Evolutionary conservation across 106 monocot species (phyloP).

Genomic region (Agapanthus africanus): DNA sequence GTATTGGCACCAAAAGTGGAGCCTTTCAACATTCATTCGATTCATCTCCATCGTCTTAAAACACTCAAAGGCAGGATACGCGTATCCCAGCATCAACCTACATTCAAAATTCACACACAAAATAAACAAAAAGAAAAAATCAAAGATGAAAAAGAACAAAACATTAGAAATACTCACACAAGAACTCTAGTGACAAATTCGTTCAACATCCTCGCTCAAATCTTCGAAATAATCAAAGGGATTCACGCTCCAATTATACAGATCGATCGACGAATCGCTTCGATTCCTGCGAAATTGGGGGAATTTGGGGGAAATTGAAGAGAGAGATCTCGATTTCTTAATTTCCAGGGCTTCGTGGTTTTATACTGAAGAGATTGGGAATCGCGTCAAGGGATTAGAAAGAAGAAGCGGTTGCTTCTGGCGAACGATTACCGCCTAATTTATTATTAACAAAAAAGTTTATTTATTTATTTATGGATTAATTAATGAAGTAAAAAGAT

Average conservation of each 20-base stretch:
- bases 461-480: too few species aligned
- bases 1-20: slow-evolving; percentile 84
- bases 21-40: slow-evolving; percentile 22
- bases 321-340: background rate
- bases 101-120: slow-evolving; percentile 2
- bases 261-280: too few species aligned
- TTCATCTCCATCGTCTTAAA: slow-evolving; percentile 62
- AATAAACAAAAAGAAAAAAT: background rate
- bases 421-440: slow-evolving; percentile 8
- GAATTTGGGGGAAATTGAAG: too few species aligned
- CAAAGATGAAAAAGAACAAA: background rate
- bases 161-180: background rate
- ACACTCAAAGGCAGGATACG: slow-evolving; percentile 75
- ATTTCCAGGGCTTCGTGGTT: background rate
- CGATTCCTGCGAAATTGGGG: too few species aligned
- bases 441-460: background rate
- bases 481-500: too few species aligned
- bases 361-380: background rate
- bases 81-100: slow-evolving; percentile 72
- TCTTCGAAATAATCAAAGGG: background rate
- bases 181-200: slow-evolving; percentile 11
- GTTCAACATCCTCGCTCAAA: slow-evolving; percentile 8
- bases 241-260: too few species aligned
- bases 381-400: background rate
- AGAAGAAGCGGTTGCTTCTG: slow-evolving; percentile 10